Evolutionary conservation across 768 basidiomycete genomes (phyloP), one percentile per base, ranked within the genome.

Genomic region (Cystofilobasidium macerans): DNA sequence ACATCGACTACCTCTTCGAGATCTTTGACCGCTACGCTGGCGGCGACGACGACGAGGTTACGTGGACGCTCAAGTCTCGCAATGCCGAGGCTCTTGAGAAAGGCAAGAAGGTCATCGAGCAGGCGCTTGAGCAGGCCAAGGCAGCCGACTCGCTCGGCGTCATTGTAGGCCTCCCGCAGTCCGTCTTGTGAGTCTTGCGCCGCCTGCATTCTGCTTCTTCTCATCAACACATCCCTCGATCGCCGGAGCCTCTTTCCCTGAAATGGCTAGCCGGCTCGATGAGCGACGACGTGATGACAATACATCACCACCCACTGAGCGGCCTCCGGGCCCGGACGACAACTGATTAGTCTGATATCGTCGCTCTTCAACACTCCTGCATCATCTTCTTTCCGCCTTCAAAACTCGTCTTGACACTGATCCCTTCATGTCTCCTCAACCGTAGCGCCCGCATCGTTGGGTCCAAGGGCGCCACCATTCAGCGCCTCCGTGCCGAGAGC

Each of bases 401-500:
- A 24, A 26, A 9, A 13, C 36, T 3, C 30, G 54, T 26, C 28
- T 54, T 28, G 22, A 40, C 16, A n/a, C 11, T 36, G 3, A 6
- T 33, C 22, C n/a, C 24, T 47, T 7, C 12, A 2, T 18, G n/a
- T 33, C 9, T 48, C 24, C 24, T 13, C 12, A 43, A 14, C 36
- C 36, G 13, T 42, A 66, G 65, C 48, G 60, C 93, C 18, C 82
- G 89, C 70, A 93, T 97, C 71, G 90, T 97, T 69, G 93, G 93
- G 43, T 78, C 86, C 14, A 94, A 93, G 78, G 92, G 69, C 72
- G 79, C 89, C 32, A 97, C 90, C 71, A 88, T 97, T 59, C 81
- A 86, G 61, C 86, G 92, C 57, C 81, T 97, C 61, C 84, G 92
- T 63, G 82, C 82, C 60, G 90, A 91, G 77, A 94, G 88, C 61